Evolutionary conservation across 352 stramenopile genomes (phyloP).

Genomic region (Phytophthora cactorum): DNA sequence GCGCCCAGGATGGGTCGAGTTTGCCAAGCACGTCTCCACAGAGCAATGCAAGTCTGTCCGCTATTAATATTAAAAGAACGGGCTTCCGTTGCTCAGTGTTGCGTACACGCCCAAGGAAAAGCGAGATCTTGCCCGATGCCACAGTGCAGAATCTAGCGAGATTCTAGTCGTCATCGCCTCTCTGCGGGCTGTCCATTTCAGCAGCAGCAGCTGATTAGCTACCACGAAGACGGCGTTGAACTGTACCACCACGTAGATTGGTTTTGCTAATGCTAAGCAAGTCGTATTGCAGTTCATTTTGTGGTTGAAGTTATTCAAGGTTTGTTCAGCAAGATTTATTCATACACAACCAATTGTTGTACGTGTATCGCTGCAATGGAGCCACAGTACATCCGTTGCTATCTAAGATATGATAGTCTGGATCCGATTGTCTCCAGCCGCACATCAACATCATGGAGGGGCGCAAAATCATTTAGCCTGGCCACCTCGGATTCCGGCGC

Average conservation of each 20-base stretch:
- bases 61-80: too few relatives aligned
- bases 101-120: too few relatives aligned
- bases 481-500: slow-evolving; percentile 1
- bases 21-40: too few relatives aligned
- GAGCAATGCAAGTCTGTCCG: too few relatives aligned
- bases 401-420: not conserved
- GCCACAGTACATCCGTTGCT: too few relatives aligned
- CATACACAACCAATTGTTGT: too few relatives aligned
- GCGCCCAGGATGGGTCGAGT: not conserved
- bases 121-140: not conserved
- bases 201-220: too few relatives aligned
- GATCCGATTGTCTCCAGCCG: not conserved
- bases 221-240: not conserved
- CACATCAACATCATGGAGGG: slow-evolving; percentile 6
- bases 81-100: not conserved
- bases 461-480: slow-evolving; percentile 18
- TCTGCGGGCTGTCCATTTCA: not conserved
- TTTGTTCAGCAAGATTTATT: too few relatives aligned
- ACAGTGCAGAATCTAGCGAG: not conserved
- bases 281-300: not conserved
- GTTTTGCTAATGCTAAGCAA: not conserved
- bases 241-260: not conserved
- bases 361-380: too few relatives aligned
- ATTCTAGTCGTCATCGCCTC: not conserved
- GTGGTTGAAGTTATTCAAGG: not conserved